Conservation (phyloP, 2,329 filamentous ascomycete genomes). For the Penicillium glabrum region DNA sequence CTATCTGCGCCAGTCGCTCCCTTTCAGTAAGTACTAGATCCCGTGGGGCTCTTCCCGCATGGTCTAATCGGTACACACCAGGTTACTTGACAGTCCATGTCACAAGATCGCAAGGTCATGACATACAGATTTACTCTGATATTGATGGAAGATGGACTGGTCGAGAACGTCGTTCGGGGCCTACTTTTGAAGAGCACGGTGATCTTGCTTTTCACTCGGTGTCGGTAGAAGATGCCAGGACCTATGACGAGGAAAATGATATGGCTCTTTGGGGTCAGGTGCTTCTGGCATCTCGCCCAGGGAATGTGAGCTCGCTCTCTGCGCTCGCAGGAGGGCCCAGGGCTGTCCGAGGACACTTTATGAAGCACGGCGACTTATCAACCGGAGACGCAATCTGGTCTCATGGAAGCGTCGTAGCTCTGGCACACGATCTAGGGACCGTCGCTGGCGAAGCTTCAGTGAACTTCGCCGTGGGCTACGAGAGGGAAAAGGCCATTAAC, state of each 20-base stretch:
- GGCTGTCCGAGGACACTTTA: conserved; percentile 34
- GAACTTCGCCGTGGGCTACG: conserved; percentile 45
- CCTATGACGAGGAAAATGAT: conserved; percentile 38
- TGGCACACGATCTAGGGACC: conserved; percentile 41
- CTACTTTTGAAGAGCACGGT: conserved; percentile 24
- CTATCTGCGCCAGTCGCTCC: conserved; percentile 45
- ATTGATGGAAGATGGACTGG: conserved; percentile 49
- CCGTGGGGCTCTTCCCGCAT: neutral
- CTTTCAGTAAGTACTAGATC: conserved; percentile 34
- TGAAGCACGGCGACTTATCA: conserved; percentile 29
- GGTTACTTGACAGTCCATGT: conserved; percentile 44
- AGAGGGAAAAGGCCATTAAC: conserved; percentile 41
- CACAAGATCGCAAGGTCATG: conserved; percentile 19
- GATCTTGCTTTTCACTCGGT: conserved; percentile 34
- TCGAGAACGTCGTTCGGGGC: conserved; percentile 22
- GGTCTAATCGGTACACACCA: conserved; percentile 5
- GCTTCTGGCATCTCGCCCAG: conserved; percentile 40
- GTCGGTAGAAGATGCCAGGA: conserved; percentile 28
- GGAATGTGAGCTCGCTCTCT: conserved; percentile 26
- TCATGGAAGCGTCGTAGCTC: conserved; percentile 33
- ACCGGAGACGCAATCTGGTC: conserved; percentile 25
- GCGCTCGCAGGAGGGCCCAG: conserved; percentile 29
- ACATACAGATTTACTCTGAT: conserved; percentile 44
- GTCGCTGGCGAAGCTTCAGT: conserved; percentile 30
- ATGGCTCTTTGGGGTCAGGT: conserved; percentile 46